These are phyloP conservation scores for grape (Vitis vinifera) DNA, from an alignment of 164 flowering plant genomes.

Conservation along the genomic window DNA sequence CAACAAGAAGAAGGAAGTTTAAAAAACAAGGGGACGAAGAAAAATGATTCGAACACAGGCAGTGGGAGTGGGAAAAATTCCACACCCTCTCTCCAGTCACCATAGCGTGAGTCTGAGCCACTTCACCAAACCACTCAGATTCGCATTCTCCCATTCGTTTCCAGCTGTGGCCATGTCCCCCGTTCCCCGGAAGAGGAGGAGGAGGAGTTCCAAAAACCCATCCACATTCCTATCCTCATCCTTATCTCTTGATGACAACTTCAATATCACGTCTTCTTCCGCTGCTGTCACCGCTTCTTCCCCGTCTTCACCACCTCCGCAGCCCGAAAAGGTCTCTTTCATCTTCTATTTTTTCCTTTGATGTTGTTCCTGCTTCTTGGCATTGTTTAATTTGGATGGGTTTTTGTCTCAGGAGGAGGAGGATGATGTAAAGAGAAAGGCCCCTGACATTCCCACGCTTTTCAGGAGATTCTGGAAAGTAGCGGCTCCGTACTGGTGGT, in stretches of 20 bases:
- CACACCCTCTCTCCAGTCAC: no score
- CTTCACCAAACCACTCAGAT: no score
- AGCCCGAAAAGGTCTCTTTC: not conserved
- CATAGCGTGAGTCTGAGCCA: no score
- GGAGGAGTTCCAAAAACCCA: no score
- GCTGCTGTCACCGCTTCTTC: not conserved
- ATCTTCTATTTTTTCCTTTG: not conserved
- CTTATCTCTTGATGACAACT: not conserved
- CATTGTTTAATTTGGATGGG: not conserved
- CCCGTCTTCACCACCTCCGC: not conserved
- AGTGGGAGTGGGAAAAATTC: no score
- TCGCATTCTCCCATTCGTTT: not conserved
- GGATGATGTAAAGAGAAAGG: slow-evolving; percentile 25
- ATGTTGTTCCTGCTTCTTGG: not conserved
- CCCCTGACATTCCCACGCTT: slow-evolving; percentile 47
- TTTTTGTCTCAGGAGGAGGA: slow-evolving; percentile 9
- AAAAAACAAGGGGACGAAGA: no score
- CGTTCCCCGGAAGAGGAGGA: not conserved
- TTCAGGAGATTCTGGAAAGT: slow-evolving; percentile 84
- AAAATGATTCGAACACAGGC: no score
- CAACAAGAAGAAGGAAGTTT: no score
- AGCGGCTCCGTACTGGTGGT: slow-evolving; percentile 93
- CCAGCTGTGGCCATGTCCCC: not conserved
- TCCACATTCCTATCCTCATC: not conserved
- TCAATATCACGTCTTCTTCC: not conserved